A percentile compares a stretch with the other conserved stretches of the same genome.
Evolutionary conservation across 2,329 filamentous ascomycete genomes (phyloP).

Genomic region (Colletotrichum liaoningense): DNA sequence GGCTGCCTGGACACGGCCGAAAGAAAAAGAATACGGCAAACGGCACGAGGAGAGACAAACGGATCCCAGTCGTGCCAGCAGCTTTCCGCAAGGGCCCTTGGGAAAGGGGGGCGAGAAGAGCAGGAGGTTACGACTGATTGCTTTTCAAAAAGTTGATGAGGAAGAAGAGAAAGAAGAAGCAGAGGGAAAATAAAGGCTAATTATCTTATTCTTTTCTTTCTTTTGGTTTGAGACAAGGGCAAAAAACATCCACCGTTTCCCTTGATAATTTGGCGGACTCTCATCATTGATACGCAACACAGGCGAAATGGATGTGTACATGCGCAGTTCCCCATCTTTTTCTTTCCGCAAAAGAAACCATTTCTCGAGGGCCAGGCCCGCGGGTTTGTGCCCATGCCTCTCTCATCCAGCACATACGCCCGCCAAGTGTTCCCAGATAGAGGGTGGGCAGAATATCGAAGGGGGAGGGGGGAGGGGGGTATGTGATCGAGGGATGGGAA

Average conservation of each 20-base stretch:
- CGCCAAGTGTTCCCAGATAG: slow-evolving; percentile 17
- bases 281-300: slow-evolving; percentile 10
- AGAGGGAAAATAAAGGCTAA: background rate
- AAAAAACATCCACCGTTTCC: background rate
- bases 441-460: background rate
- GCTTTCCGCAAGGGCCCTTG: background rate
- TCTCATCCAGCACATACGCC: background rate
- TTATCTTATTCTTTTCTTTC: background rate
- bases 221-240: slow-evolving; percentile 18
- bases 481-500: background rate
- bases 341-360: slow-evolving; percentile 24
- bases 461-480: background rate
- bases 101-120: too few relatives aligned
- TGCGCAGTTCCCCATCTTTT: background rate
- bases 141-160: slow-evolving; percentile 9
- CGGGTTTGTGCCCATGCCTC: background rate
- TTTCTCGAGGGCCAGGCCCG: slow-evolving; percentile 2
- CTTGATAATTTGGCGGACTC: background rate
- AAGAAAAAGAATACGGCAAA: background rate
- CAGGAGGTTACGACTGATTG: background rate
- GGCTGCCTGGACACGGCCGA: background rate
- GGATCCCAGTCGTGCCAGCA: too few relatives aligned
- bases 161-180: too few relatives aligned
- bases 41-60: background rate
- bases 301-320: background rate